A percentile compares a stretch with the other conserved stretches of the same genome.
Conservation (phyloP, 352 stramenopile species). For the Globisporangium takayamanum region DNA sequence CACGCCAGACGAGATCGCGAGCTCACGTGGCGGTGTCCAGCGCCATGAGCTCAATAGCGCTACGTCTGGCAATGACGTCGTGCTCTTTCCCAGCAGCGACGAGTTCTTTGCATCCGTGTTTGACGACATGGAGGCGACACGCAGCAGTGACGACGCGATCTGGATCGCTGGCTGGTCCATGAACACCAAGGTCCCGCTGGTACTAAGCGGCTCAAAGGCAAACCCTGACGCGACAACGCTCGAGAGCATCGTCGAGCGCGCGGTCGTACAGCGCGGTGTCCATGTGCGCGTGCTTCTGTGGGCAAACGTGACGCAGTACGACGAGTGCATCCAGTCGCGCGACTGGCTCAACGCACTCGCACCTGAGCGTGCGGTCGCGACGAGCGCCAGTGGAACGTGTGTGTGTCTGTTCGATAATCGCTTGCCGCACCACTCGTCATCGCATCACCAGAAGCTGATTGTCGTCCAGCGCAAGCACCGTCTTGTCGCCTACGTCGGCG, state of each 20-base stretch:
- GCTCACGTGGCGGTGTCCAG: conserved; percentile 1
- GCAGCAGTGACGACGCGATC: conserved; percentile 7
- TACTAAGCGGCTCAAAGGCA: background rate
- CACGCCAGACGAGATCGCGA: background rate
- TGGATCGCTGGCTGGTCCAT: conserved; percentile 21
- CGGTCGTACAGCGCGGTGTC: conserved; percentile 16
- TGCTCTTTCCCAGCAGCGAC: conserved; percentile 10
- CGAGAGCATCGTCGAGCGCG: conserved; percentile 11
- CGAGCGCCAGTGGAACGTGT: background rate
- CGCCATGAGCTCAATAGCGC: background rate
- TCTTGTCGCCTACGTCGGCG: conserved; percentile 43
- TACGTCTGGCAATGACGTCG: background rate
- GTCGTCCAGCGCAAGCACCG: conserved; percentile 33
- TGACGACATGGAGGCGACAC: conserved; percentile 12
- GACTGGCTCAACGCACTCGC: conserved; percentile 22
- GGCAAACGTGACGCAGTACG: conserved; percentile 16
- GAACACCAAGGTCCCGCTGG: conserved; percentile 13
- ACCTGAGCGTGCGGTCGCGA: background rate
- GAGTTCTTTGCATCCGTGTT: conserved; percentile 13
- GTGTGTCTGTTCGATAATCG: conserved; percentile 60
- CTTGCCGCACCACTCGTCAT: conserved; percentile 44
- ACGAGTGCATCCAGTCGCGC: conserved; percentile 10
- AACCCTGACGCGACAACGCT: conserved; percentile 8
- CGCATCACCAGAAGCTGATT: conserved; percentile 68
- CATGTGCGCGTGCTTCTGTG: conserved; percentile 24